Conservation (phyloP, 371 early-diverging fungal species). For the Mucor indicus region DNA sequence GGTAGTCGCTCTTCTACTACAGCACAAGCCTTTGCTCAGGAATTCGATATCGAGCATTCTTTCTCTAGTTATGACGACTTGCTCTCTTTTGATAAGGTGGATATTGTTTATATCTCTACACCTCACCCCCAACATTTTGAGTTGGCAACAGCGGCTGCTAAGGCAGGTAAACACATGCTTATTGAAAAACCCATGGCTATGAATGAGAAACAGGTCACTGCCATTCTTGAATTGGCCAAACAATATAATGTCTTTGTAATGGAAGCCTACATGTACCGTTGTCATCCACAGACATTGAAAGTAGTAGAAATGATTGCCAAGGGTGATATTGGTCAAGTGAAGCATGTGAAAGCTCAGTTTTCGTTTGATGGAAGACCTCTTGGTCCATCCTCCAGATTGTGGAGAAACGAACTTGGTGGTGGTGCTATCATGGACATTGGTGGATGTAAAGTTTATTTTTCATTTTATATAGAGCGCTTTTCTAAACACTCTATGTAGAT, state of each 20-base stretch:
- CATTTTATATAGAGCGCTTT: not conserved
- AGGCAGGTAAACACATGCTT: slow-evolving; percentile 44
- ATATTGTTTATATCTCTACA: slow-evolving; percentile 47
- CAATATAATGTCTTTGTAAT: slow-evolving; percentile 34
- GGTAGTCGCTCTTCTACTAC: slow-evolving; percentile 37
- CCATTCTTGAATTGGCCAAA: slow-evolving; percentile 30
- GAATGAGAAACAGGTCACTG: slow-evolving; percentile 32
- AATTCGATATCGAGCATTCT: slow-evolving; percentile 25
- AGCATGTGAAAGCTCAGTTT: slow-evolving; percentile 37
- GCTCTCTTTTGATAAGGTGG: slow-evolving; percentile 28
- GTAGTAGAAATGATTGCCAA: slow-evolving; percentile 26
- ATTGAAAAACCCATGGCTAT: slow-evolving; percentile 54
- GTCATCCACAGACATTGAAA: slow-evolving; percentile 43
- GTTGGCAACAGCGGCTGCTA: slow-evolving; percentile 26
- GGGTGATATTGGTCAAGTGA: slow-evolving; percentile 36
- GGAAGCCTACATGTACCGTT: slow-evolving; percentile 54
- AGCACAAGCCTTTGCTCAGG: slow-evolving; percentile 30
- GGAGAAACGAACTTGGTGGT: slow-evolving; percentile 46
- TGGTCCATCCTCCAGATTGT: slow-evolving; percentile 37
- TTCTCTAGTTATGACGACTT: slow-evolving; percentile 37
- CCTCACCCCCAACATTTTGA: slow-evolving; percentile 49
- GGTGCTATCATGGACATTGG: slow-evolving; percentile 50
- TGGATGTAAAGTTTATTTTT: slow-evolving; percentile 33
- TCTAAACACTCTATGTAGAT: slow-evolving; percentile 14
- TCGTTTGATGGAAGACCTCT: slow-evolving; percentile 34